These are phyloP conservation scores for Corylus heterophylla DNA, from an alignment of 306 rosid genomes.

Conservation along the genomic window DNA sequence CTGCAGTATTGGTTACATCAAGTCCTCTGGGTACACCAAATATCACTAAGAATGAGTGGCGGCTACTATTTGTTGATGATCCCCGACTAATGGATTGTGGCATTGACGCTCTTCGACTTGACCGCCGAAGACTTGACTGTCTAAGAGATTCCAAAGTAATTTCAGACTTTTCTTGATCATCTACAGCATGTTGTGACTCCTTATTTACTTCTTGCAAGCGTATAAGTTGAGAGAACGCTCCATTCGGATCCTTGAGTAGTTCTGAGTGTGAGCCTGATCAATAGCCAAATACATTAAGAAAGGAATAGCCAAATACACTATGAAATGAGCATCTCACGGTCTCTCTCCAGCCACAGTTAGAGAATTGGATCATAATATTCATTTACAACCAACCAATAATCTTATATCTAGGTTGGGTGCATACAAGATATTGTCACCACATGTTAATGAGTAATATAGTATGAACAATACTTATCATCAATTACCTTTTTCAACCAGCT, in stretches of 20 bases:
- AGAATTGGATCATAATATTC: background rate
- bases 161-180: slow-evolving; percentile 44
- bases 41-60: slow-evolving; percentile 64
- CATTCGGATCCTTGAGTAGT: slow-evolving; percentile 65
- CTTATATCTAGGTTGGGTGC: background rate
- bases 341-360: background rate
- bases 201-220: slow-evolving; percentile 70
- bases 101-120: slow-evolving; percentile 58
- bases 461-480: background rate
- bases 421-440: background rate
- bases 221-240: slow-evolving; percentile 79
- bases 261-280: slow-evolving; percentile 68
- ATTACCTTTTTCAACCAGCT: slow-evolving; percentile 89
- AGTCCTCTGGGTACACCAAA: slow-evolving; percentile 75
- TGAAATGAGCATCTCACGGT: background rate
- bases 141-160: slow-evolving; percentile 47
- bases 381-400: background rate
- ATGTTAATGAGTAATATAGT: background rate
- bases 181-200: slow-evolving; percentile 35
- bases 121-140: slow-evolving; percentile 49
- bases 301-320: background rate
- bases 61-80: slow-evolving; percentile 73
- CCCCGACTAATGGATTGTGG: slow-evolving; percentile 63
- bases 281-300: slow-evolving; percentile 9
- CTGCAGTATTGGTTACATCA: slow-evolving; percentile 39